Conservation (phyloP, 2,329 filamentous ascomycete genomes). For the Scopulariopsis brevicaulis region DNA sequence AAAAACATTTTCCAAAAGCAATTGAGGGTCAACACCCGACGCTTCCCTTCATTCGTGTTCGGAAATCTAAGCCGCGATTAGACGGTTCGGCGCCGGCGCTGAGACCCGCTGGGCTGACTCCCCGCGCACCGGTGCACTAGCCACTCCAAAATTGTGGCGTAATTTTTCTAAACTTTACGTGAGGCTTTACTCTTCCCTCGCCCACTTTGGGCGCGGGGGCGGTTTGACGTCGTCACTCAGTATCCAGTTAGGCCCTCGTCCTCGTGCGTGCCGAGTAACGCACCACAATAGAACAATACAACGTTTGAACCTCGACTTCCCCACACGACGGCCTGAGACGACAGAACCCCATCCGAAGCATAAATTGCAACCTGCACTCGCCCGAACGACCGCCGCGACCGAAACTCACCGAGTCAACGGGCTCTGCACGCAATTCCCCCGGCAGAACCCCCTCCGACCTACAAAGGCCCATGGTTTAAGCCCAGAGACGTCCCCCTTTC, state of each 20-base stretch:
- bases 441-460: neutral
- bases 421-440: neutral
- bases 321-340: neutral
- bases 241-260: neutral
- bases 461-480: slow-evolving; percentile 2
- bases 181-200: no score
- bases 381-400: neutral
- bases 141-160: no score
- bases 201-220: neutral
- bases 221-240: neutral
- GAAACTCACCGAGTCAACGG: neutral
- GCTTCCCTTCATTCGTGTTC: no score
- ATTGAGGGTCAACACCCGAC: no score
- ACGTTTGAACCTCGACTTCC: no score
- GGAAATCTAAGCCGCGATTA: no score
- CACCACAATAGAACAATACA: neutral
- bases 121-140: no score
- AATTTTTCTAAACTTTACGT: no score
- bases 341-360: neutral
- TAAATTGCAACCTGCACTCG: neutral
- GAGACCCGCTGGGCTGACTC: no score
- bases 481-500: slow-evolving; percentile 19
- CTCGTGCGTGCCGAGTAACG: neutral
- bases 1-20: no score
- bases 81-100: no score